Conservation (phyloP, 768 basidiomycete genomes). For the Rhizopogon vulgaris region DNA sequence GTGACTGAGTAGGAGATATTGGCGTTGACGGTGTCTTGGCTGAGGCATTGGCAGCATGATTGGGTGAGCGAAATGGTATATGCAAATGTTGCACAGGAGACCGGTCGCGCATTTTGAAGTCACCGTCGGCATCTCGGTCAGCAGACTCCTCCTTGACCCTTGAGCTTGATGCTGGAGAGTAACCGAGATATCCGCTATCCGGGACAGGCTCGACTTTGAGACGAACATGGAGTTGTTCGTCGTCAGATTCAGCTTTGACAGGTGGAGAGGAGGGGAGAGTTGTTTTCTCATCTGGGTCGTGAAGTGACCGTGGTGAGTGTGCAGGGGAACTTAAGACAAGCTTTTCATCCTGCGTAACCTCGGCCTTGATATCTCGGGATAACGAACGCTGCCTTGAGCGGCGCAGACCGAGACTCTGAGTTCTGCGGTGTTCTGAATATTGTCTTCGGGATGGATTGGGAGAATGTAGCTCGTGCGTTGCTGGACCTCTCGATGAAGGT, state of each 20-base stretch:
- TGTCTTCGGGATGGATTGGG: background rate
- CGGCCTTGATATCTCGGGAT: background rate
- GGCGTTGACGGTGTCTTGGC: background rate
- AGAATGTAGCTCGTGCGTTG: background rate
- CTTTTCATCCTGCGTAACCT: background rate
- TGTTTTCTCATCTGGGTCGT: background rate
- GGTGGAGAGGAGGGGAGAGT: background rate
- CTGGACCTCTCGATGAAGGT: background rate
- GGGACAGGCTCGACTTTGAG: background rate
- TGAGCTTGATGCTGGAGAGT: background rate
- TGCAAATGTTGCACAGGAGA: conserved; percentile 22
- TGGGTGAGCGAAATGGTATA: conserved; percentile 5
- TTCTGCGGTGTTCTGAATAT: background rate
- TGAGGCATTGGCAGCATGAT: background rate
- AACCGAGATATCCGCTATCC: background rate
- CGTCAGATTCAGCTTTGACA: background rate
- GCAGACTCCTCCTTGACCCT: conserved; percentile 13
- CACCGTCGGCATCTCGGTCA: conserved; percentile 11
- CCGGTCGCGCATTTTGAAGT: conserved; percentile 13
- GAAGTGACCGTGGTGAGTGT: background rate
- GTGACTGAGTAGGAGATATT: conserved; percentile 9
- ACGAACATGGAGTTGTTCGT: background rate
- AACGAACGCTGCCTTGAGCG: background rate
- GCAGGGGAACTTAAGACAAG: background rate
- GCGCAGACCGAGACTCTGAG: background rate